phyloP scores from a whole-genome alignment of 306 rosid genomes.

The Urtica urens region DNA sequence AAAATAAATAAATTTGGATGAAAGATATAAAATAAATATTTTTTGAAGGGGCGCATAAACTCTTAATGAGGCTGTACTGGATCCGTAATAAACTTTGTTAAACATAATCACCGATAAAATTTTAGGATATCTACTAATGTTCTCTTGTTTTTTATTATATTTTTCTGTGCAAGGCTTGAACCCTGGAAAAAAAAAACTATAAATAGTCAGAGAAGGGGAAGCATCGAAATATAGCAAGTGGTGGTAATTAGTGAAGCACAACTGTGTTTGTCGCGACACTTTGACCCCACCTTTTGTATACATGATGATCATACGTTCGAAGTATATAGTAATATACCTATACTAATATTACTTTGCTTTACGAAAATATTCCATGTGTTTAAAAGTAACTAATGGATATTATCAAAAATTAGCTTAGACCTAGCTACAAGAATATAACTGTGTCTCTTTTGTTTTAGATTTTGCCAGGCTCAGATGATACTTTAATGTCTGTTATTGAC shows the following conservation, averaged over 20 bases:
- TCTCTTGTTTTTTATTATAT: too few relatives aligned
- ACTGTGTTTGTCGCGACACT: conserved; percentile 3
- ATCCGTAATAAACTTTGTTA: too few relatives aligned
- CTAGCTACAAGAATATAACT: conserved; percentile 1
- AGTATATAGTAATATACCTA: not conserved
- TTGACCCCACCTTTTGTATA: conserved; percentile 8
- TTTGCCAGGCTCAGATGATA: conserved; percentile 1
- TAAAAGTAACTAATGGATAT: conserved; percentile 5
- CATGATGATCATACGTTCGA: not conserved
- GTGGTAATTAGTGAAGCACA: not conserved
- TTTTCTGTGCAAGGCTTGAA: too few relatives aligned
- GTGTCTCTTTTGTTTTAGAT: not conserved
- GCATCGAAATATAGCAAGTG: conserved; percentile 9
- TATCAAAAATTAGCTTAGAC: not conserved
- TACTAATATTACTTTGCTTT: not conserved
- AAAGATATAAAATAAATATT: too few relatives aligned
- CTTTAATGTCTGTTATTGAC: not conserved
- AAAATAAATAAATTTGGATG: too few relatives aligned
- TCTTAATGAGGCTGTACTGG: too few relatives aligned
- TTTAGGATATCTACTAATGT: too few relatives aligned
- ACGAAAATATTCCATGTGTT: conserved; percentile 8
- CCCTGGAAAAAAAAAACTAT: too few relatives aligned
- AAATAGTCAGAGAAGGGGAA: not conserved
- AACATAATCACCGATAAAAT: too few relatives aligned
- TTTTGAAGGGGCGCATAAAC: too few relatives aligned